Evolutionary conservation across 441 rosid species (phyloP).

Genomic region (Rhodomyrtus psidioides): DNA sequence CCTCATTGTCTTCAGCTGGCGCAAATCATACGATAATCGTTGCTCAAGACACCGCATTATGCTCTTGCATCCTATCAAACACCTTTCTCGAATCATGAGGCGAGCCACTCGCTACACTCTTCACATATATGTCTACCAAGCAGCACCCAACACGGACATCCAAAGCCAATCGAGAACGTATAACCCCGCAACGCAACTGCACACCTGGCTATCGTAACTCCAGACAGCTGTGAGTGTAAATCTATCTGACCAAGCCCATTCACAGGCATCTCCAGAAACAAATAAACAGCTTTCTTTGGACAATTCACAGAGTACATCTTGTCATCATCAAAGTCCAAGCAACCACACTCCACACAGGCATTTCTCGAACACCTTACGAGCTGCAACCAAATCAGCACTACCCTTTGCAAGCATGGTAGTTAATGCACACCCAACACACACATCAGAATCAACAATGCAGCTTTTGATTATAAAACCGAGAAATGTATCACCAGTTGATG

Average conservation of each 20-base stretch:
- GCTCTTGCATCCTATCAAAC: constrained; percentile 44
- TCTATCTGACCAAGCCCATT: constrained; percentile 32
- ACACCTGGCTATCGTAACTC: constrained; percentile 21
- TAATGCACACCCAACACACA: constrained; percentile 46
- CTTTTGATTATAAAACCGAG: constrained; percentile 37
- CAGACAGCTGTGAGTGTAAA: constrained; percentile 31
- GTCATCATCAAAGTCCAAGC: constrained; percentile 46
- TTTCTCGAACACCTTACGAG: constrained; percentile 41
- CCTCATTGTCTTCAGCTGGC: too few relatives aligned
- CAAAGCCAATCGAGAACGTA: constrained; percentile 22
- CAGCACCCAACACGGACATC: constrained; percentile 55
- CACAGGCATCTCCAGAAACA: constrained; percentile 34
- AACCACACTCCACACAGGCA: constrained; percentile 32
- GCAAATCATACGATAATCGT: constrained; percentile 37
- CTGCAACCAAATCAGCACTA: constrained; percentile 23
- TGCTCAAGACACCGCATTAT: constrained; percentile 61
- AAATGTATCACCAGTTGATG: constrained; percentile 20
- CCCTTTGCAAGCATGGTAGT: constrained; percentile 51
- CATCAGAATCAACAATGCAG: constrained; percentile 36
- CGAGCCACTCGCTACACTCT: constrained; percentile 34
- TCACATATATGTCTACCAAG: constrained; percentile 60
- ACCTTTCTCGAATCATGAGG: constrained; percentile 36
- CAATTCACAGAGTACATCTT: constrained; percentile 31
- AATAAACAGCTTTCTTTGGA: constrained; percentile 24
- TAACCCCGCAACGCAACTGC: constrained; percentile 49